These are phyloP conservation scores for Wickerhamia fluorescens DNA, from an alignment of 805 yeast species.

Conservation along the genomic window DNA sequence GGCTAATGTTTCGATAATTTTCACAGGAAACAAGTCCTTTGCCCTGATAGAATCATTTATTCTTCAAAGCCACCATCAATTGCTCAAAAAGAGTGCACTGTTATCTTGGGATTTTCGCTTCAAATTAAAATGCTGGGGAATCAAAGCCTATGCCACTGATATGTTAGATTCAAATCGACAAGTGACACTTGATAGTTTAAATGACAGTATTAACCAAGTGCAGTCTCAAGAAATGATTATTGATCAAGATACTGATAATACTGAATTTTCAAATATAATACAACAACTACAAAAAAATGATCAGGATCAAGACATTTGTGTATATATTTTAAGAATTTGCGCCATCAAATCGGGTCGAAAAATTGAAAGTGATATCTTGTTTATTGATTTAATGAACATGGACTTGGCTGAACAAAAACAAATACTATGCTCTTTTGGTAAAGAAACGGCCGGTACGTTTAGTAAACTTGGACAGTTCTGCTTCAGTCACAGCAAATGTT, in stretches of 20 bases:
- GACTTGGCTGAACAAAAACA: slow-evolving; percentile 3
- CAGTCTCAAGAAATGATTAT: slow-evolving; percentile 15
- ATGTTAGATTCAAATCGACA: slow-evolving; percentile 1
- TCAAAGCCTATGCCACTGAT: no score
- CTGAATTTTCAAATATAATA: slow-evolving; percentile 4
- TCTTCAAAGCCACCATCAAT: slow-evolving; percentile 1
- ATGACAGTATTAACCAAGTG: slow-evolving; percentile 5
- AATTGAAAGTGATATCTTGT: slow-evolving; percentile 8
- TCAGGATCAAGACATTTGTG: no score
- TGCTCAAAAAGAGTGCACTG: background rate
- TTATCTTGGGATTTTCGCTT: no score
- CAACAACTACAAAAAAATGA: no score
- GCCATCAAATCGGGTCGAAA: no score
- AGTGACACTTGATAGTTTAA: slow-evolving; percentile 1
- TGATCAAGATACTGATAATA: slow-evolving; percentile 6
- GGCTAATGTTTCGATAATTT: slow-evolving; percentile 11
- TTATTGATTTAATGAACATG: slow-evolving; percentile 8
- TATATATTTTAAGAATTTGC: no score
- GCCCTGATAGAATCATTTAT: no score
- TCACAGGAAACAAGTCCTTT: no score
- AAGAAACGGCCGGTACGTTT: background rate
- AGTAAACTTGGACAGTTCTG: slow-evolving; percentile 4
- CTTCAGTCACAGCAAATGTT: slow-evolving; percentile 25
- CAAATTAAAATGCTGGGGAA: no score
- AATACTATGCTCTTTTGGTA: background rate